These are phyloP conservation scores for Bassia scoparia DNA, from an alignment of 148 eudicot genomes.

Conservation along the genomic window DNA sequence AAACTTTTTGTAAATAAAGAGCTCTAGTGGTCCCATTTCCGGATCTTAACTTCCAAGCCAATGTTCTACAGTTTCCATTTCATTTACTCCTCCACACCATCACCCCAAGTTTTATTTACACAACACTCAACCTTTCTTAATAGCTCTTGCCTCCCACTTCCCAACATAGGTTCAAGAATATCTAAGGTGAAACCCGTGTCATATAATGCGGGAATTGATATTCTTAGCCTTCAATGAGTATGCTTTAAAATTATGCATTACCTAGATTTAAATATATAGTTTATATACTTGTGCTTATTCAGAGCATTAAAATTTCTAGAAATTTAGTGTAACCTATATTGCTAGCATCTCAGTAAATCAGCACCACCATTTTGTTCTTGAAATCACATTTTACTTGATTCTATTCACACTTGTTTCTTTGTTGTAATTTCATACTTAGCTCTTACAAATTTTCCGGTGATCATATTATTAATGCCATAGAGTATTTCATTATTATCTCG, in stretches of 20 bases:
- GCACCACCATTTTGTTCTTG: too few species aligned
- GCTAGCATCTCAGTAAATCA: too few species aligned
- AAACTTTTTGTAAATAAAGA: constrained; percentile 68
- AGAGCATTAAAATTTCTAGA: too few species aligned
- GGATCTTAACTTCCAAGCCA: constrained; percentile 36
- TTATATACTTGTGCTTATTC: too few species aligned
- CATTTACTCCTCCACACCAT: constrained; percentile 65
- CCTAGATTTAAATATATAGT: background rate
- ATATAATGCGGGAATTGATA: constrained; percentile 60
- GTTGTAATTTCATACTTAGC: too few species aligned
- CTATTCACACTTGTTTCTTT: too few species aligned
- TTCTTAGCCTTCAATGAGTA: constrained; percentile 81
- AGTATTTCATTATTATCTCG: too few species aligned
- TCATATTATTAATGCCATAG: too few species aligned
- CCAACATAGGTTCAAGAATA: constrained; percentile 36
- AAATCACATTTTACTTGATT: too few species aligned
- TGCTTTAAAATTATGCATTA: background rate
- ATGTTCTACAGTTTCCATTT: constrained; percentile 62
- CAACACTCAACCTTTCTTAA: constrained; percentile 42
- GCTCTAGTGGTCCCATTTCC: constrained; percentile 56
- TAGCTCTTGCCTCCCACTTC: constrained; percentile 57
- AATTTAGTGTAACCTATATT: too few species aligned
- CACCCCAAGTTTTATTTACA: constrained; percentile 56
- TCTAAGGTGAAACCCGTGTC: constrained; percentile 50
- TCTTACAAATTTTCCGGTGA: too few species aligned